A percentile compares a stretch with the other conserved stretches of the same genome.
Evolutionary conservation across 179 eudicot species (phyloP).

Genomic region (Dionaea muscipula): DNA sequence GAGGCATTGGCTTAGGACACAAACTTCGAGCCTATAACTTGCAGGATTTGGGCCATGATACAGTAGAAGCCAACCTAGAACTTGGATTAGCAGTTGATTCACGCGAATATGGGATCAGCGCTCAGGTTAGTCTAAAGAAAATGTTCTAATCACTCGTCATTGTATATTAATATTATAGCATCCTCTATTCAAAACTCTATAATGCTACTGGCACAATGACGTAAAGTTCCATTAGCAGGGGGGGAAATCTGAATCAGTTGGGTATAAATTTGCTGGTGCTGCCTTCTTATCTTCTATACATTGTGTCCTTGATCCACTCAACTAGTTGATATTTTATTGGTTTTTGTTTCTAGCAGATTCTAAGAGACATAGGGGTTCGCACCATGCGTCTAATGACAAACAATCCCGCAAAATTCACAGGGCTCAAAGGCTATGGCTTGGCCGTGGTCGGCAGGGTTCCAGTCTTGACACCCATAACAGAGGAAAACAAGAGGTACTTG

Average conservation of each 20-base stretch:
- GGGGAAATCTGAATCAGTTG: too few species aligned
- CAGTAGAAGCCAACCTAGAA: slow-evolving; percentile 85
- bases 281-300: too few species aligned
- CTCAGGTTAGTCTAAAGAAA: slow-evolving; percentile 45
- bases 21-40: slow-evolving; percentile 77
- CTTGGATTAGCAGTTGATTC: slow-evolving; percentile 87
- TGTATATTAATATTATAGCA: too few species aligned
- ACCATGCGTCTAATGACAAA: slow-evolving; percentile 93
- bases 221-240: too few species aligned
- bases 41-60: slow-evolving; percentile 89
- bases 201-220: too few species aligned
- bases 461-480: slow-evolving; percentile 82
- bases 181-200: too few species aligned
- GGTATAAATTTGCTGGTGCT: too few species aligned
- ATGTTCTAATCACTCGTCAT: background rate
- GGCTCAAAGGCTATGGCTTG: slow-evolving; percentile 87
- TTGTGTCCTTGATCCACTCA: background rate
- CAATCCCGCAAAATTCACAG: slow-evolving; percentile 91
- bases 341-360: slow-evolving; percentile 32
- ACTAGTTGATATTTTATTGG: background rate
- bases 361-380: slow-evolving; percentile 64
- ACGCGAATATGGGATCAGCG: slow-evolving; percentile 89
- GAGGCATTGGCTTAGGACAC: slow-evolving; percentile 87
- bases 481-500: slow-evolving; percentile 66
- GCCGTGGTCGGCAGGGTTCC: slow-evolving; percentile 90